Conservation (phyloP, 1,139 yeast species). For the Lodderomyces theae region DNA sequence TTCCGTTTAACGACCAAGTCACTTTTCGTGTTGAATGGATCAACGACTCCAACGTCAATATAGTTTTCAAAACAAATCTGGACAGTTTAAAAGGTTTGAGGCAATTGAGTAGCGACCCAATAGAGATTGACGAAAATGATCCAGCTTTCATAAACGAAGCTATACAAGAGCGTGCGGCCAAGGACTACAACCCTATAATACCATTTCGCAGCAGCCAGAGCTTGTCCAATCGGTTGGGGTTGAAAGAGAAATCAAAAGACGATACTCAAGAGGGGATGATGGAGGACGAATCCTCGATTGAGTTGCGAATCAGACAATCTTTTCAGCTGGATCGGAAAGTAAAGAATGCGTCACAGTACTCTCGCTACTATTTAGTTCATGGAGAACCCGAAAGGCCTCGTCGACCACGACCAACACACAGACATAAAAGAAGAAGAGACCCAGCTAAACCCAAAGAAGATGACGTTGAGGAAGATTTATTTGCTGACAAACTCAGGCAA, state of each 20-base stretch:
- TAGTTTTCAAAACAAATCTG: constrained; percentile 49
- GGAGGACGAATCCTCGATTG: constrained; percentile 43
- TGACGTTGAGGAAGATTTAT: constrained; percentile 17
- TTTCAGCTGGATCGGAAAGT: constrained; percentile 56
- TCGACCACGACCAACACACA: constrained; percentile 6
- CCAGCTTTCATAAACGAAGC: constrained; percentile 22
- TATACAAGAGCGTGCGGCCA: constrained; percentile 35
- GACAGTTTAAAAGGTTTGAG: constrained; percentile 41
- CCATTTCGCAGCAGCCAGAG: constrained; percentile 35
- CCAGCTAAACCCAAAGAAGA: constrained; percentile 14
- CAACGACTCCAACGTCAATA: constrained; percentile 57
- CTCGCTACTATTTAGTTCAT: constrained; percentile 66
- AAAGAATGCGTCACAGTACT: constrained; percentile 55
- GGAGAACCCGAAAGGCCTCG: constrained; percentile 64
- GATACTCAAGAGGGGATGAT: constrained; percentile 24
- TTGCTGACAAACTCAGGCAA: constrained; percentile 14
- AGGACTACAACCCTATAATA: constrained; percentile 37
- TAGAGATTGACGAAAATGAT: background rate
- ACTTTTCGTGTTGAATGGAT: constrained; percentile 64
- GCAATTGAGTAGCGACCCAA: constrained; percentile 21
- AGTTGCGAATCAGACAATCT: constrained; percentile 49
- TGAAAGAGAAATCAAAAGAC: constrained; percentile 10
- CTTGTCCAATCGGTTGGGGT: constrained; percentile 31
- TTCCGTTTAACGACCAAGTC: constrained; percentile 28
- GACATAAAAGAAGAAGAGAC: constrained; percentile 12